phyloP scores from a whole-genome alignment of 495 filamentous ascomycete genomes.

The Massariosphaeria phaeospora region DNA sequence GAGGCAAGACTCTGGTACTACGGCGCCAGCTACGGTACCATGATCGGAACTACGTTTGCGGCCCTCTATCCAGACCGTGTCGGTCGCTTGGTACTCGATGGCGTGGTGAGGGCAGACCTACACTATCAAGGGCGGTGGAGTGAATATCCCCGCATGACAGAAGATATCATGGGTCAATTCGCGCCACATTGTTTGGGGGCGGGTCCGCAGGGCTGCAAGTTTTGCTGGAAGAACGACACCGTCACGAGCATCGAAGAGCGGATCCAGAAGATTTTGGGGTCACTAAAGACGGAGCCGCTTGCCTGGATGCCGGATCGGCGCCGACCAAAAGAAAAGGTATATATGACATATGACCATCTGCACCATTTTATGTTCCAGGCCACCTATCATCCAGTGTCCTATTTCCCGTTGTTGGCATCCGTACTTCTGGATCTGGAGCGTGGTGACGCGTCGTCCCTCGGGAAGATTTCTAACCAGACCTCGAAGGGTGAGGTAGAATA shows the following conservation, averaged over 20 bases:
- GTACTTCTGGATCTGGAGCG: no score
- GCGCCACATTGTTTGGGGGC: slow-evolving; percentile 50
- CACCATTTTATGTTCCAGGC: no score
- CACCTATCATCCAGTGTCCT: no score
- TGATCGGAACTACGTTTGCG: slow-evolving; percentile 44
- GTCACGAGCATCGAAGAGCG: slow-evolving; percentile 44
- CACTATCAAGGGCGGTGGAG: slow-evolving; percentile 24
- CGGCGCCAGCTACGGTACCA: slow-evolving; percentile 35
- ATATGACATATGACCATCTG: no score
- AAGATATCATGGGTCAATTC: slow-evolving; percentile 49
- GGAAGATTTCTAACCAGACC: no score
- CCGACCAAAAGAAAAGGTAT: not conserved
- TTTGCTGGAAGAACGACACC: slow-evolving; percentile 1
- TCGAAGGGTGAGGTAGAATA: no score
- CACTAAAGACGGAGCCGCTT: slow-evolving; percentile 34
- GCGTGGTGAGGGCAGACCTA: slow-evolving; percentile 46
- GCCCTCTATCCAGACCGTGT: slow-evolving; percentile 51
- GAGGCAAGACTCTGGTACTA: slow-evolving; percentile 36
- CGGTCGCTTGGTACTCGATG: slow-evolving; percentile 48
- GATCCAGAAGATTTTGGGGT: slow-evolving; percentile 41
- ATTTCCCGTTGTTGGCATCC: no score
- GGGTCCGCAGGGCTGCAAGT: slow-evolving; percentile 9
- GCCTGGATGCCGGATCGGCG: not conserved
- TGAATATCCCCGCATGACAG: slow-evolving; percentile 32
- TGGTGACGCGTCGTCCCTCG: no score